A percentile compares a stretch with the other conserved stretches of the same genome.
phyloP scores from a whole-genome alignment of 1,139 yeast genomes.

The Magnusiomyces fungicola region DNA sequence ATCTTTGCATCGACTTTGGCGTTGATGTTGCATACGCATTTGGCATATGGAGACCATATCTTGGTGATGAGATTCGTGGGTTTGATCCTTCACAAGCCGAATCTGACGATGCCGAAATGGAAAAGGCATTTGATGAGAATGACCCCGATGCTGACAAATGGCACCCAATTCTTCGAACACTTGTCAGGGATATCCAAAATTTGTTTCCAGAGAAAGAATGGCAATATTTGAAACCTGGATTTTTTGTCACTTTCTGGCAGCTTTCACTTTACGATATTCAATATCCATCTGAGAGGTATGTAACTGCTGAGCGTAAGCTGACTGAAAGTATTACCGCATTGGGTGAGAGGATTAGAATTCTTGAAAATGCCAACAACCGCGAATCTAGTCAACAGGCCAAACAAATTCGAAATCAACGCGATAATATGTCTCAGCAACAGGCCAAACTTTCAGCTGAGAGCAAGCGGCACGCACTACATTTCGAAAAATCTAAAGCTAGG shows the following conservation, averaged over 20 bases:
- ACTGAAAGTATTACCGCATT: constrained; percentile 17
- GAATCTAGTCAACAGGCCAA: constrained; percentile 14
- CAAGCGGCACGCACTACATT: constrained; percentile 32
- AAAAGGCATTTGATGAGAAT: constrained; percentile 7
- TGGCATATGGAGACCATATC: constrained; percentile 63
- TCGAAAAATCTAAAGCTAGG: constrained; percentile 28
- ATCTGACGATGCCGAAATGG: constrained; percentile 12
- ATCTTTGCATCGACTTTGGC: constrained; percentile 42
- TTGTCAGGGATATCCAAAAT: constrained; percentile 21
- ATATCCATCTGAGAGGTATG: constrained; percentile 47
- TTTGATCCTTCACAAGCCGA: constrained; percentile 16
- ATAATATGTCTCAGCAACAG: constrained; percentile 18
- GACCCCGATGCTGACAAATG: constrained; percentile 17
- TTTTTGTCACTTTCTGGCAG: constrained; percentile 68
- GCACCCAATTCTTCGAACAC: constrained; percentile 24
- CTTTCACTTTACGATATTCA: constrained; percentile 67
- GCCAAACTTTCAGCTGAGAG: constrained; percentile 28
- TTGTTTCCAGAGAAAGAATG: constrained; percentile 33
- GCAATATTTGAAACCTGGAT: constrained; percentile 36
- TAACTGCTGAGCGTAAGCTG: constrained; percentile 35
- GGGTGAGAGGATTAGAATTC: constrained; percentile 13
- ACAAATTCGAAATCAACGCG: constrained; percentile 18
- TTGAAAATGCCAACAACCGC: constrained; percentile 15
- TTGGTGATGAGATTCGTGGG: constrained; percentile 31
- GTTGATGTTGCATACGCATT: constrained; percentile 65